Evolutionary conservation across 2,329 filamentous ascomycete genomes (phyloP), one percentile per base, ranked within the genome.

Genomic region (Pyricularia grisea): DNA sequence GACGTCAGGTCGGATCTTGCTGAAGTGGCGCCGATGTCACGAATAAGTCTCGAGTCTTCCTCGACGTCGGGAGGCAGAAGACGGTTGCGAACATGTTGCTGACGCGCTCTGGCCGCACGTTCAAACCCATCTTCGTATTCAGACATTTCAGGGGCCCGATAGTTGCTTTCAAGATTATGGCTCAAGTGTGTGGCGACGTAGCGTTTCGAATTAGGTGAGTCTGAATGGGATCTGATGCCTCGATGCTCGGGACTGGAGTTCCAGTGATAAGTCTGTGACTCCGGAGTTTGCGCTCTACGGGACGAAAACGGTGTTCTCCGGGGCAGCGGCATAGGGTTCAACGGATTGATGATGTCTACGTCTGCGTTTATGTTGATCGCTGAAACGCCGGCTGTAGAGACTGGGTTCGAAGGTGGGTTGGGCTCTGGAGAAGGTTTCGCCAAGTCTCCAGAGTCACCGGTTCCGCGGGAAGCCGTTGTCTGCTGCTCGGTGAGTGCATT

Each of bases 211-310:
- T 55, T 55, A 17, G 66, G 66, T 25, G 42, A 50, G 36, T 50
- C 66, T 20, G 66, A 67, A 28, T 50, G 55, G 27, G 66, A 67
- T 27, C 66, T 50, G 27, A 67, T 30, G 27, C 66, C 66, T 25
- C 66, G 36, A 11, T 67, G 66, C 7, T 50, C 20, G 36, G 66
- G 66, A 31, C 30, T 55, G 5, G 66, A 50, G 27, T 30, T 27
- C 66, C 66, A 67, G 42, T 31, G 58, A 42, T 67, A 67, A 17
- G 66, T 58, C 66, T 67, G 66, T 6, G 42, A 63, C 60, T 63
- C 60, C 11, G 60, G 60, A 14, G 60, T 63, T 63, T 63, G 23
- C 25, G 60, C 27, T 63, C 60, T 63, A 5, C n/a, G 25, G 11
- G 12, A 11, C 25, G 60, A 63, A 7, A 63, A 23, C 27, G 3